phyloP scores from a whole-genome alignment of 768 basidiomycete genomes.

The Phlebiopsis flavidoalba region DNA sequence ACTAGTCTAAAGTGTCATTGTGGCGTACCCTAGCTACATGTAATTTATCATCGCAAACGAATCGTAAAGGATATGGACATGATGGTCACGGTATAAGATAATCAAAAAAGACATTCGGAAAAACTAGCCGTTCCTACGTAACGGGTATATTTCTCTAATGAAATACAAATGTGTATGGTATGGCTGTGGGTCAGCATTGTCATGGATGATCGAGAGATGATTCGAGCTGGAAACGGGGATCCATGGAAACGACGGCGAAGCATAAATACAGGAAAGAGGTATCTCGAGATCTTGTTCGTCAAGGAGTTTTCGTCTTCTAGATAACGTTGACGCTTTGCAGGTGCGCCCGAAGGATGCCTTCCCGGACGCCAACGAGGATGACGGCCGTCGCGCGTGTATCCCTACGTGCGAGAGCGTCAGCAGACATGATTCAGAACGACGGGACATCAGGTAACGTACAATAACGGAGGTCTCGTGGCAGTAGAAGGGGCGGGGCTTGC shows the following conservation, averaged over 20 bases:
- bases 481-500: conserved; percentile 53
- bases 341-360: conserved; percentile 33
- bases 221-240: neutral
- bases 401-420: conserved; percentile 16
- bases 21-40: neutral
- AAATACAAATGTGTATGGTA: conserved; percentile 2
- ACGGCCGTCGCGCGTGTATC: conserved; percentile 34
- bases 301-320: conserved; percentile 5
- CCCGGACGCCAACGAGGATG: conserved; percentile 36
- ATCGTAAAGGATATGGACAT: neutral
- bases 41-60: too few relatives aligned
- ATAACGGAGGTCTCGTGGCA: conserved; percentile 70
- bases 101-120: neutral
- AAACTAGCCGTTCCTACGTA: neutral
- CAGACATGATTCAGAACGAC: neutral
- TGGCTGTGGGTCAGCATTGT: neutral
- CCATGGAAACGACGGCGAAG: neutral
- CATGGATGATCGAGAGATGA: neutral
- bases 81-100: neutral
- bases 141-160: neutral
- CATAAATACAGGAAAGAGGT: neutral
- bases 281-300: neutral
- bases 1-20: neutral
- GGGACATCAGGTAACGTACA: conserved; percentile 33
- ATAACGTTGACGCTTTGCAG: conserved; percentile 29